These are phyloP conservation scores for Diutina rugosa DNA, from an alignment of 1,139 yeast genomes.

Conservation along the genomic window DNA sequence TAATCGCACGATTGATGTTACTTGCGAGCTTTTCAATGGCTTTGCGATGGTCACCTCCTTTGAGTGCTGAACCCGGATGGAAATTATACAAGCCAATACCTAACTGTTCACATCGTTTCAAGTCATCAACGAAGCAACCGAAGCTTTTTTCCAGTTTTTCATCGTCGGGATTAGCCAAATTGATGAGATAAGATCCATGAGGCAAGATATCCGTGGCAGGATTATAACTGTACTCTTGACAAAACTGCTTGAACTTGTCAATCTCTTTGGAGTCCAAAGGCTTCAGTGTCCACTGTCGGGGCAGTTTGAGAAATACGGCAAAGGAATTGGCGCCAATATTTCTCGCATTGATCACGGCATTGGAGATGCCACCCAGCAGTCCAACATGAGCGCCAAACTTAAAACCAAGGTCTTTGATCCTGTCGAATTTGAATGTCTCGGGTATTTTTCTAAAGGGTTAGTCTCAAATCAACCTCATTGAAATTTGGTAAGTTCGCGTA, in stretches of 20 bases:
- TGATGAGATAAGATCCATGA: slow-evolving; percentile 89
- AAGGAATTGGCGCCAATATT: slow-evolving; percentile 74
- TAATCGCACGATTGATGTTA: slow-evolving; percentile 67
- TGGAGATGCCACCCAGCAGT: slow-evolving; percentile 62
- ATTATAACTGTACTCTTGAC: slow-evolving; percentile 52
- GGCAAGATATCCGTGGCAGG: slow-evolving; percentile 74
- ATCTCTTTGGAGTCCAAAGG: slow-evolving; percentile 58
- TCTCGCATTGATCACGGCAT: slow-evolving; percentile 63
- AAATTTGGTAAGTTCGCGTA: not conserved
- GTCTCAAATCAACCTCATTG: not conserved
- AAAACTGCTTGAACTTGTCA: slow-evolving; percentile 45
- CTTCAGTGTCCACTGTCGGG: slow-evolving; percentile 85
- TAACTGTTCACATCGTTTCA: slow-evolving; percentile 72
- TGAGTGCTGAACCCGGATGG: slow-evolving; percentile 89
- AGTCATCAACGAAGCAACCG: slow-evolving; percentile 75
- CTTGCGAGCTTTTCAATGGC: slow-evolving; percentile 61
- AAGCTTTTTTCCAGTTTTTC: slow-evolving; percentile 70
- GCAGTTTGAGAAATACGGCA: slow-evolving; percentile 84
- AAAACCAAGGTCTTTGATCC: slow-evolving; percentile 7
- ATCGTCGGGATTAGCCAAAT: slow-evolving; percentile 78
- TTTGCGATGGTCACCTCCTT: slow-evolving; percentile 44
- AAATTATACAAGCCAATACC: slow-evolving; percentile 81
- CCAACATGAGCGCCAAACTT: slow-evolving; percentile 81
- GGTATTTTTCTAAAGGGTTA: not conserved
- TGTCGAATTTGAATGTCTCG: not conserved